Evolutionary conservation across 1,139 yeast genomes (phyloP).

Genomic region (Geotrichum australiense): DNA sequence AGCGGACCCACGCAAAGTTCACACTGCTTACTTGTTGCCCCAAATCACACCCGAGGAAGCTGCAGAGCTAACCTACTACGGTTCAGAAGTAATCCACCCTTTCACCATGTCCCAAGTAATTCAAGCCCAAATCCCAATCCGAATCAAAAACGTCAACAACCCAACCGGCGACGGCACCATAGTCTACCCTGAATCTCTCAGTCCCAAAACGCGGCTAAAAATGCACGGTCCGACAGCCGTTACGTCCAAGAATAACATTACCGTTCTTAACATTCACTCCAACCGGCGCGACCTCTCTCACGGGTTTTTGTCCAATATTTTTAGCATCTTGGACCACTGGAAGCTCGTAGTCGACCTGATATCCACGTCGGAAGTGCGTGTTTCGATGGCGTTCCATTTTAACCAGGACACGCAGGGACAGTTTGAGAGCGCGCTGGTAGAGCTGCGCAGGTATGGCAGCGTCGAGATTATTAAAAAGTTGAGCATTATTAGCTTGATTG

Average conservation of each 20-base stretch:
- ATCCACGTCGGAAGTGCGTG: slow-evolving; percentile 95
- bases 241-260: slow-evolving; percentile 88
- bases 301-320: slow-evolving; percentile 88
- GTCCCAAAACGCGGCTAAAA: slow-evolving; percentile 36
- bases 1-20: slow-evolving; percentile 95
- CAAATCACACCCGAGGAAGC: slow-evolving; percentile 98
- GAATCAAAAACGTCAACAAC: slow-evolving; percentile 91
- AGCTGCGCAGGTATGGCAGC: slow-evolving; percentile 71
- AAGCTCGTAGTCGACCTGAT: slow-evolving; percentile 89
- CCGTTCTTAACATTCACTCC: slow-evolving; percentile 87
- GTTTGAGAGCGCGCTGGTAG: slow-evolving; percentile 58
- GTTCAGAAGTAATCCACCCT: slow-evolving; percentile 96
- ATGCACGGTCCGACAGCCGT: slow-evolving; percentile 94
- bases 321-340: slow-evolving; percentile 76
- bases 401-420: slow-evolving; percentile 59
- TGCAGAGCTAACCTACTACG: slow-evolving; percentile 93
- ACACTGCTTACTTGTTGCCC: slow-evolving; percentile 74
- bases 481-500: slow-evolving; percentile 90
- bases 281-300: slow-evolving; percentile 89
- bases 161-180: slow-evolving; percentile 88
- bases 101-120: slow-evolving; percentile 99
- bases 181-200: slow-evolving; percentile 65
- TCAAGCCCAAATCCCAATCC: slow-evolving; percentile 88
- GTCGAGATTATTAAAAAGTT: slow-evolving; percentile 73
- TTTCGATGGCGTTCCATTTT: slow-evolving; percentile 76